Evolutionary conservation across 2,329 filamentous ascomycete genomes (phyloP), one percentile per base, ranked within the genome.

Genomic region (Colletotrichum liriopes): DNA sequence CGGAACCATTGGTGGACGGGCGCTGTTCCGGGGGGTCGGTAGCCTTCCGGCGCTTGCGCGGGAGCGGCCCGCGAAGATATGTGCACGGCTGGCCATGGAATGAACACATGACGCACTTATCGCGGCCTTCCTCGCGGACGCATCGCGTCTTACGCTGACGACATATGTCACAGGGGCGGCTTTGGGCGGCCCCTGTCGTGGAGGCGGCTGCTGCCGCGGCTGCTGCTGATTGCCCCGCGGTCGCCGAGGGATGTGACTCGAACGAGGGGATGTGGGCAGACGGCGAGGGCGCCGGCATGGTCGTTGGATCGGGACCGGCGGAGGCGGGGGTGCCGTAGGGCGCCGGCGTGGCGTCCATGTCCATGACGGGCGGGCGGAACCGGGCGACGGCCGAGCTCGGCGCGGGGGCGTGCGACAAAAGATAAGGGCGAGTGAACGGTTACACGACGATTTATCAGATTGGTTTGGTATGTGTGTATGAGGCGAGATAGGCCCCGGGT

Each of bases 31-130:
- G 74, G 29, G 74, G 76, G 20, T 74, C 63, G 67, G 65, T 78
- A 62, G 71, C 77, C 71, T 74, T 76, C 65, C 77, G 75, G 52
- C 79, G 78, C 58, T 79, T 76, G 45, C 80, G 78, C 39, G 79
- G 79, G 20, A 80, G 79, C 23, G 80, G 80, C 0, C 80, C 80
- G n/a, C 80, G 79, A 62, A 91, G 84, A 78, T 91, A 93, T 32
- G 91, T 92, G 80, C 91, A 92, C 74, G 90, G 88, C 77, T 92
- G 89, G 78, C 89, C 89, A 81, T 92, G 90, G 79, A 92, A 92
- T 73, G 88, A 87, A 80, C 91, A 93, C 71, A 92, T 82, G 60
- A 92, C 89, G 78, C 91, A 93, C 74, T 88, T 85, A 54, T 85
- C 84, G 75, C 86, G 86, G 67, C 85, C 87, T 64, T 91, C 88